Evolutionary conservation across 306 rosid genomes (phyloP).

Genomic region (Parietaria judaica): DNA sequence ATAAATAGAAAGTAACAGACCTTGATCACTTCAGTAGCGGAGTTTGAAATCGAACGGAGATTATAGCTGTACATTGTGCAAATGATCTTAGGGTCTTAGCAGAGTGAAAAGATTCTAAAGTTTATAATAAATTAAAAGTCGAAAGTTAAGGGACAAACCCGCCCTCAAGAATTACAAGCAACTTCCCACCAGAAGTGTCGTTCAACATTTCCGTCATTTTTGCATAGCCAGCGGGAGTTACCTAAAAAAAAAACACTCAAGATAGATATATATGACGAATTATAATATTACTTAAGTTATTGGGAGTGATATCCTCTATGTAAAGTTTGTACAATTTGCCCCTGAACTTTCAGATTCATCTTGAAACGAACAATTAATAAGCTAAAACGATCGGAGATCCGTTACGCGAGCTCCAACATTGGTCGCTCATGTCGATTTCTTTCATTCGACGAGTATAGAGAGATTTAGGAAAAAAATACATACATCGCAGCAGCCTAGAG

Average conservation of each 20-base stretch:
- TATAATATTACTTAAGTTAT: too few relatives aligned
- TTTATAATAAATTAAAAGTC: slow-evolving; percentile 12
- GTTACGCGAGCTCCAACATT: too few relatives aligned
- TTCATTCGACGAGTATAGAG: background rate
- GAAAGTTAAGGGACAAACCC: slow-evolving; percentile 64
- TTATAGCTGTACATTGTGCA: slow-evolving; percentile 61
- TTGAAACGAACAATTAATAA: too few relatives aligned
- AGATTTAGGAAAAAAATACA: slow-evolving; percentile 16
- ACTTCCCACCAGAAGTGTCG: slow-evolving; percentile 70
- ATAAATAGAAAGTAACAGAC: slow-evolving; percentile 18
- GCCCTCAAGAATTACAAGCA: slow-evolving; percentile 96
- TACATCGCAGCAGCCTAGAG: slow-evolving; percentile 95
- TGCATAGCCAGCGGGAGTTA: slow-evolving; percentile 91
- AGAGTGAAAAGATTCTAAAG: slow-evolving; percentile 13
- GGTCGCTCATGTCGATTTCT: too few relatives aligned
- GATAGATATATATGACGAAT: too few relatives aligned
- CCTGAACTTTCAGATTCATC: too few relatives aligned
- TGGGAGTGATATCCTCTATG: too few relatives aligned
- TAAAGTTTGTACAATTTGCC: too few relatives aligned
- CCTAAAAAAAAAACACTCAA: slow-evolving; percentile 26
- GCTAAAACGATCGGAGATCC: too few relatives aligned
- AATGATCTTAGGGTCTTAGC: slow-evolving; percentile 20
- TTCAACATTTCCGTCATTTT: slow-evolving; percentile 80
- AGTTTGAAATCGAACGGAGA: slow-evolving; percentile 92
- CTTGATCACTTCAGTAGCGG: slow-evolving; percentile 87